Percentiles rank a stretch among this genome's conserved stretches.
Conservation (phyloP, 1,284 basidiomycete genomes). For the Pseudozyma flocculosa region DNA sequence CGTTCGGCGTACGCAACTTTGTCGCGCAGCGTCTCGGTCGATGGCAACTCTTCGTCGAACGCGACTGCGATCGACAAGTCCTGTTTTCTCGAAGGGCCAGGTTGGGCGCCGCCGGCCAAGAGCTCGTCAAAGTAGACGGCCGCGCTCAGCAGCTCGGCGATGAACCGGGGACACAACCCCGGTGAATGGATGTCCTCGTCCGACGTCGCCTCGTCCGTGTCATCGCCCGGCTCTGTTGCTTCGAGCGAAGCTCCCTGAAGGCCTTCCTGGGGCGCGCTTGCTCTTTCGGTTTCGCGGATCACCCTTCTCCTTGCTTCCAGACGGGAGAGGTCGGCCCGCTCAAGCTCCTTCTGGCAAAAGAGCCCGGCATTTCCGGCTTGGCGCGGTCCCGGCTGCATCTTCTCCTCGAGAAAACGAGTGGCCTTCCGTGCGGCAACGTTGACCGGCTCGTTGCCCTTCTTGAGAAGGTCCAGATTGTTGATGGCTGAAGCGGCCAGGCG, state of each 20-base stretch:
- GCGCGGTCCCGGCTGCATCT: conserved; percentile 3
- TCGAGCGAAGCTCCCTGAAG: too few relatives aligned
- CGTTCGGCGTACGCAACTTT: not conserved
- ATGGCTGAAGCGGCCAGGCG: conserved; percentile 68
- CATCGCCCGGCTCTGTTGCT: not conserved
- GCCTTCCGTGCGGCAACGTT: conserved; percentile 79
- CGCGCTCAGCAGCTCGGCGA: not conserved
- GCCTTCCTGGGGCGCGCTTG: too few relatives aligned
- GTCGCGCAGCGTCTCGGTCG: not conserved
- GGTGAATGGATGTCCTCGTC: not conserved
- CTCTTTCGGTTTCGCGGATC: not conserved
- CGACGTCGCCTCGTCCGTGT: too few relatives aligned
- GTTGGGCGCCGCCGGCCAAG: not conserved
- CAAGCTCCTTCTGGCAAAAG: conserved; percentile 22
- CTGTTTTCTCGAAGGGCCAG: too few relatives aligned
- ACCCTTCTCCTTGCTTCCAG: not conserved
- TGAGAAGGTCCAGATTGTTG: conserved; percentile 87
- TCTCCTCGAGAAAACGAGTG: conserved; percentile 73
- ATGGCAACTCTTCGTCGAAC: not conserved
- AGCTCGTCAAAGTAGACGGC: not conserved
- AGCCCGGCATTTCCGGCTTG: conserved; percentile 7
- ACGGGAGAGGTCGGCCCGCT: conserved; percentile 5
- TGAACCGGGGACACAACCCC: not conserved
- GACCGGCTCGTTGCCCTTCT: conserved; percentile 77
- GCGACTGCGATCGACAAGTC: not conserved